These are phyloP conservation scores for Pestalotiopsis sp. DNA, from an alignment of 2,329 filamentous ascomycete species.

Conservation along the genomic window DNA sequence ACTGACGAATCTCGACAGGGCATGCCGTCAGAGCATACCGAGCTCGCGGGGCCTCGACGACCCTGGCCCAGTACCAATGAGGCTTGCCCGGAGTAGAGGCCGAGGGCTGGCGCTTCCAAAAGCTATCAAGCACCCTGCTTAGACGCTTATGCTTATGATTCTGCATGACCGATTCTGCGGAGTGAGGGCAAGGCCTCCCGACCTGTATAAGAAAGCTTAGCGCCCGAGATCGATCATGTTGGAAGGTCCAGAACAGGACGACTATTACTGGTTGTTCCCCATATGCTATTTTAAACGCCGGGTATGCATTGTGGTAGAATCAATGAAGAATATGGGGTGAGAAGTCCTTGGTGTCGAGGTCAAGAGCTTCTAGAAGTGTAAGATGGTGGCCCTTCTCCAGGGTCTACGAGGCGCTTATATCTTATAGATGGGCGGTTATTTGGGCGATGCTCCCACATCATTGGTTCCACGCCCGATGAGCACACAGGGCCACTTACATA, in stretches of 20 bases:
- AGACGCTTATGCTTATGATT: not conserved
- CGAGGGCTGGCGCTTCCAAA: not conserved
- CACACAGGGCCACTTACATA: not conserved
- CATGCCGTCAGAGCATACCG: not conserved
- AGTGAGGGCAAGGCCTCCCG: not conserved
- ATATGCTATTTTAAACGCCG: not conserved
- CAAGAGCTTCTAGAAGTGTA: conserved; percentile 12
- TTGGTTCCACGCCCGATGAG: not conserved
- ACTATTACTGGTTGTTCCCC: not conserved
- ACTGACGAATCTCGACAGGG: not conserved
- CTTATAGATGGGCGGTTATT: conserved; percentile 5
- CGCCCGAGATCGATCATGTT: not conserved
- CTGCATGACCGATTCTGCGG: not conserved
- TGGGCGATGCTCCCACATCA: not conserved
- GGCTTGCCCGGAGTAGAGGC: not conserved
- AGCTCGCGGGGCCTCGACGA: not conserved
- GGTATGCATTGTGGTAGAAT: not conserved
- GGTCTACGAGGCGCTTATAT: conserved; percentile 9
- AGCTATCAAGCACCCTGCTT: not conserved
- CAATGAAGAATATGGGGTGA: not conserved
- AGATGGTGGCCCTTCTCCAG: not conserved
- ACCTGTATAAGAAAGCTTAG: not conserved
- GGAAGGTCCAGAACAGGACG: not conserved
- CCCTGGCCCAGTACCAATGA: not conserved
- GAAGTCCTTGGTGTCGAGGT: not conserved